Evolutionary conservation across 179 eudicot species (phyloP).

Genomic region (Gypsophila paniculata): DNA sequence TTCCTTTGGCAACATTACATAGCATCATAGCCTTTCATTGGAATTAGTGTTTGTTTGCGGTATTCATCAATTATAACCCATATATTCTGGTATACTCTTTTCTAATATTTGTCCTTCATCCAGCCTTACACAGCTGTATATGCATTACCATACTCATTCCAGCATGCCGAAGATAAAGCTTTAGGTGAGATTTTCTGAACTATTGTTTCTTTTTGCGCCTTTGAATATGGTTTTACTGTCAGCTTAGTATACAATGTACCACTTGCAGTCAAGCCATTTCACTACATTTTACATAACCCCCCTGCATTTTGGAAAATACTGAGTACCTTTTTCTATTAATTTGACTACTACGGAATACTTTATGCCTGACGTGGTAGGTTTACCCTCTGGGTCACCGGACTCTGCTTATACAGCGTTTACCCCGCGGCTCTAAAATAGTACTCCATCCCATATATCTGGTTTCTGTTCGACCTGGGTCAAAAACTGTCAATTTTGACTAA

Average conservation of each 20-base stretch:
- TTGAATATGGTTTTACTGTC: neutral
- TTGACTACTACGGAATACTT: too few species aligned
- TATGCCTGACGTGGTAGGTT: too few species aligned
- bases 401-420: neutral
- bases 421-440: too few species aligned
- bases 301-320: too few species aligned
- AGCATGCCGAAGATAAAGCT: conserved; percentile 37
- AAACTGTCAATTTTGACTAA: too few species aligned
- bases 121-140: conserved; percentile 65
- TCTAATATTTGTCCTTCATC: conserved; percentile 11
- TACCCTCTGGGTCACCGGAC: neutral
- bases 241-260: neutral
- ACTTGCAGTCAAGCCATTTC: neutral
- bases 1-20: neutral
- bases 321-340: too few species aligned
- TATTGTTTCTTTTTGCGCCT: too few species aligned
- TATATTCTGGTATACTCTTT: neutral
- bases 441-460: too few species aligned
- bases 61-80: neutral
- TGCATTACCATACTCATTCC: conserved; percentile 40
- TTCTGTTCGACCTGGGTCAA: neutral
- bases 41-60: neutral
- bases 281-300: too few species aligned
- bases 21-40: conserved; percentile 10
- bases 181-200: conserved; percentile 42